Evolutionary conservation across 106 monocot species (phyloP), one percentile per base, ranked within the genome.

Genomic region (Narthecium ossifragum): DNA sequence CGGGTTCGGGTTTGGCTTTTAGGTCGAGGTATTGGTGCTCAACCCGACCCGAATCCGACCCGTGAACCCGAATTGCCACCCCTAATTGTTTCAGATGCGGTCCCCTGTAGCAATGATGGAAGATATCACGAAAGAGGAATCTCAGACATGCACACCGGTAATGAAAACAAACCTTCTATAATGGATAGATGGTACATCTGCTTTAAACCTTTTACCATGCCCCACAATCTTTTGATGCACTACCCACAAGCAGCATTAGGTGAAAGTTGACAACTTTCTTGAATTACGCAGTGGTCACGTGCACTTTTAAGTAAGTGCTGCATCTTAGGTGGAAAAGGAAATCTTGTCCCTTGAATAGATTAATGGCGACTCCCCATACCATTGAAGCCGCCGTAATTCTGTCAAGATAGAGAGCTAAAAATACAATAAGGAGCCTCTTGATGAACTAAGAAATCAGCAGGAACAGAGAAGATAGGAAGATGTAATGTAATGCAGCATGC

Each of bases 211-310:
- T 46, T 46, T n/a, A 46, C 45, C 2, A 49, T 49, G 23, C 1
- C 49, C 49, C 49, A 49, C 49, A 49, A 47, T 36, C 36, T 36
- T 36, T 36, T 36, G 36, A n/a, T n/a, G n/a, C n/a, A n/a, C n/a
- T n/a, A n/a, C n/a, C n/a, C n/a, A 39, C 6, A 43, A 43, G 43
- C 43, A 17, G 6, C 43, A 43, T 43, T 18, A 43, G 18, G 3
- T 43, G 43, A 24, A 49, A 49, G 22, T 49, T 49, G 49, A 2
- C 23, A 22, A n/a, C 49, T 49, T 49, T 49, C 49, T 49, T 49
- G 49, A 49, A 24, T 22, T 49, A 49, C 18, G 49, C 49, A 49
- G 23, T 24, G 49, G 22, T 22, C 23, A 23, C 43, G 21, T 49
- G 21, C 49, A 49, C 49, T 49, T 49, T 49, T 49, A 23, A 49